These are phyloP conservation scores for Boletellus ananas DNA, from an alignment of 768 basidiomycete genomes.

Conservation along the genomic window DNA sequence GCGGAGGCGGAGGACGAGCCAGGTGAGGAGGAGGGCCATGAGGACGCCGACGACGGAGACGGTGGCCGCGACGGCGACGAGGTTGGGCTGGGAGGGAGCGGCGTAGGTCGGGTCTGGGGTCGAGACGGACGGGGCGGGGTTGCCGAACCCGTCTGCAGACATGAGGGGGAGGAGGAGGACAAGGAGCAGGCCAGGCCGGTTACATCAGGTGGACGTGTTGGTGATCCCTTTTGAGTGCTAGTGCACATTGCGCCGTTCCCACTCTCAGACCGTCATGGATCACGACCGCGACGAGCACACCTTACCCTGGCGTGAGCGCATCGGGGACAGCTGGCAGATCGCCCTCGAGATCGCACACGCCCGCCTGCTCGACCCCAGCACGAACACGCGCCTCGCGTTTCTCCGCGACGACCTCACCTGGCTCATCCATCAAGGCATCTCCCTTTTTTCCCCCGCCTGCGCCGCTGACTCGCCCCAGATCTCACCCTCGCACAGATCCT, in stretches of 20 bases:
- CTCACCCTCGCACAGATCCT: constrained; percentile 54
- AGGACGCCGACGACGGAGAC: constrained; percentile 24
- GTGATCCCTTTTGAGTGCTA: background rate
- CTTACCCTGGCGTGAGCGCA: constrained; percentile 50
- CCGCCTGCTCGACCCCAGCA: constrained; percentile 47
- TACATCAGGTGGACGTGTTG: background rate
- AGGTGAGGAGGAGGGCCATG: constrained; percentile 22
- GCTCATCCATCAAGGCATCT: constrained; percentile 56
- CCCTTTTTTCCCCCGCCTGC: background rate
- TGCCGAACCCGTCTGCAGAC: background rate
- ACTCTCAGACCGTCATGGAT: background rate
- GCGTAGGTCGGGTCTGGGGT: constrained; percentile 10
- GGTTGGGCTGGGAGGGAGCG: constrained; percentile 9
- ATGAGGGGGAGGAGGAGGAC: background rate
- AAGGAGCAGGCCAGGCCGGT: background rate
- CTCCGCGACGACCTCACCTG: constrained; percentile 58
- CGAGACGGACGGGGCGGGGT: background rate
- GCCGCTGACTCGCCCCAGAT: constrained; percentile 39
- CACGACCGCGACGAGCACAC: constrained; percentile 16
- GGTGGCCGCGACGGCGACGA: constrained; percentile 25
- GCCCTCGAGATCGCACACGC: constrained; percentile 53
- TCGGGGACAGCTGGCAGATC: constrained; percentile 51
- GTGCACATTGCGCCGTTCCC: background rate
- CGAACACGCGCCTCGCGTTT: constrained; percentile 54
- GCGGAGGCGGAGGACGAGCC: constrained; percentile 26